A percentile compares a stretch with the other conserved stretches of the same genome.
These are phyloP conservation scores for Rostrohypoxylon terebratum DNA, from an alignment of 495 filamentous ascomycete genomes.

Conservation along the genomic window DNA sequence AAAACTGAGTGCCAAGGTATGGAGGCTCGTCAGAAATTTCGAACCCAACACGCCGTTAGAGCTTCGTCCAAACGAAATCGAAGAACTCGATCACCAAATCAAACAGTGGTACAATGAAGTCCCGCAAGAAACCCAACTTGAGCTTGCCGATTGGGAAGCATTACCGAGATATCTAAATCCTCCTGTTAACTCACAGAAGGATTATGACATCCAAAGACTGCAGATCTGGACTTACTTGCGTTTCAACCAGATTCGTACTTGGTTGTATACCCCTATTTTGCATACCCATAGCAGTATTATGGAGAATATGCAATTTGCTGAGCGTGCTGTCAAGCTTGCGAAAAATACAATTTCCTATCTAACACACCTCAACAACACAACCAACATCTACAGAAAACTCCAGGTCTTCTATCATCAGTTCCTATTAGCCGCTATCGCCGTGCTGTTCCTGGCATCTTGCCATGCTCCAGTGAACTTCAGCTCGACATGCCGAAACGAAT, in stretches of 20 bases:
- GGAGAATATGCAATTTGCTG: constrained; percentile 74
- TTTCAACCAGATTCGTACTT: constrained; percentile 84
- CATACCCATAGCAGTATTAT: constrained; percentile 80
- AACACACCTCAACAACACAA: constrained; percentile 79
- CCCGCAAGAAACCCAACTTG: constrained; percentile 54
- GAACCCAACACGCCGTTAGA: constrained; percentile 62
- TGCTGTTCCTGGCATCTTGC: constrained; percentile 84
- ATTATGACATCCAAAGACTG: constrained; percentile 66
- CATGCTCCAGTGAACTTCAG: constrained; percentile 85
- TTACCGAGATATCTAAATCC: constrained; percentile 46
- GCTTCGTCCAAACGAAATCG: constrained; percentile 72
- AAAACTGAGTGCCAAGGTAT: constrained; percentile 80
- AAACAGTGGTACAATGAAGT: constrained; percentile 76
- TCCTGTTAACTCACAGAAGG: constrained; percentile 41
- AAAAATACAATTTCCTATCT: constrained; percentile 83
- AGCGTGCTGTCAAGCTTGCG: constrained; percentile 79
- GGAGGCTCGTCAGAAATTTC: constrained; percentile 73
- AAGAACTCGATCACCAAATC: constrained; percentile 79
- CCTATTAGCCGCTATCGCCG: constrained; percentile 80
- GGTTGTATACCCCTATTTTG: constrained; percentile 84
- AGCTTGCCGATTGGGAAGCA: constrained; percentile 49
- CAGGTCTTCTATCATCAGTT: constrained; percentile 92
- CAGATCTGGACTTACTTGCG: constrained; percentile 74
- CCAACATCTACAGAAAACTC: constrained; percentile 81
- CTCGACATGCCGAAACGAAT: constrained; percentile 79